phyloP scores from a whole-genome alignment of 2,329 filamentous ascomycete genomes.

The Diaporthe helianthi region DNA sequence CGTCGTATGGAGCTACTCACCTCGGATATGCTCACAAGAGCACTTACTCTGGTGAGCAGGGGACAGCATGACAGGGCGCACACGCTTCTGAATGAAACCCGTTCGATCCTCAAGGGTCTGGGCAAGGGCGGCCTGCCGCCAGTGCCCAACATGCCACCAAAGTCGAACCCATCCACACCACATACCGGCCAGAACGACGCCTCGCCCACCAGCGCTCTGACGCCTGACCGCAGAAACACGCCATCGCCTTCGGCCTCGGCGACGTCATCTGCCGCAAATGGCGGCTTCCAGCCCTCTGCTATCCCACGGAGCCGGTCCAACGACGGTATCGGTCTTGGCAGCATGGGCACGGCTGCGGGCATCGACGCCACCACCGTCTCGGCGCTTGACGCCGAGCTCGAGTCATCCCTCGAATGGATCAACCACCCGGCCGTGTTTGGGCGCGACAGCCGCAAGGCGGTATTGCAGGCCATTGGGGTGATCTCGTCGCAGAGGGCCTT shows the following conservation, averaged over 20 bases:
- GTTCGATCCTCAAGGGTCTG: constrained; percentile 93
- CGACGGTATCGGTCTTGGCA: constrained; percentile 63
- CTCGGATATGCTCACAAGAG: constrained; percentile 95
- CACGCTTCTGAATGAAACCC: constrained; percentile 89
- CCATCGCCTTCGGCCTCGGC: constrained; percentile 60
- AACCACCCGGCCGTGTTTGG: constrained; percentile 94
- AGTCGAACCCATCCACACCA: constrained; percentile 57
- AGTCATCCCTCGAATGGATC: constrained; percentile 94
- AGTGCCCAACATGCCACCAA: constrained; percentile 69
- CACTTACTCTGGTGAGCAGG: constrained; percentile 86
- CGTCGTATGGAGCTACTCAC: constrained; percentile 96
- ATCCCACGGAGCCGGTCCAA: constrained; percentile 61
- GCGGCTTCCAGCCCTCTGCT: constrained; percentile 48
- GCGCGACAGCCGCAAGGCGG: constrained; percentile 91
- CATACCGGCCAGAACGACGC: constrained; percentile 49
- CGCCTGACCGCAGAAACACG: constrained; percentile 62
- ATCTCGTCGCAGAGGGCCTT: constrained; percentile 94
- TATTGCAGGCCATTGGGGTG: constrained; percentile 94
- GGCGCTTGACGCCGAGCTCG: constrained; percentile 89
- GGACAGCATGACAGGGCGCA: constrained; percentile 94
- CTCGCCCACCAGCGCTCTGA: constrained; percentile 53
- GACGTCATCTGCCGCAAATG: constrained; percentile 35
- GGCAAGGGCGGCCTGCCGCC: constrained; percentile 94
- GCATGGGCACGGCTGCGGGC: constrained; percentile 59
- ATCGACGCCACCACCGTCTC: constrained; percentile 84